Conservation (phyloP, 805 yeast genomes). For the Pichia paraexigua region DNA sequence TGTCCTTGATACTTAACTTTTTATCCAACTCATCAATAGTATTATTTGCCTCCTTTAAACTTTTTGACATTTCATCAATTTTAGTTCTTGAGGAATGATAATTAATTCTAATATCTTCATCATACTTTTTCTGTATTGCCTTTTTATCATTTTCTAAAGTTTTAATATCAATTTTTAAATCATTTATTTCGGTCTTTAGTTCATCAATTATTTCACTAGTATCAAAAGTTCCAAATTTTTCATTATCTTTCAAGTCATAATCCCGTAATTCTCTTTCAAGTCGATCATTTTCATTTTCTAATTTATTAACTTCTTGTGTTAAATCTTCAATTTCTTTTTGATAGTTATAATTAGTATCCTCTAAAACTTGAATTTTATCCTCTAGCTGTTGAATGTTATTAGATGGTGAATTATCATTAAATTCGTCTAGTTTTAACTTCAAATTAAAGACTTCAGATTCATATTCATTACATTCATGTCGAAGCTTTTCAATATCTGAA, state of each 20-base stretch:
- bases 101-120: neutral
- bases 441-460: slow-evolving; percentile 1
- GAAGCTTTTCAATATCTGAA: slow-evolving; percentile 1
- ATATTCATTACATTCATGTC: slow-evolving; percentile 1
- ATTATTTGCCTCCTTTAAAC: slow-evolving; percentile 10
- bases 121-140: slow-evolving; percentile 1
- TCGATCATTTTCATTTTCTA: slow-evolving; percentile 13
- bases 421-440: neutral
- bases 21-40: slow-evolving; percentile 12
- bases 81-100: slow-evolving; percentile 1
- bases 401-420: neutral
- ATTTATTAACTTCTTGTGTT: slow-evolving; percentile 2
- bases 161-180: slow-evolving; percentile 1
- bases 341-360: slow-evolving; percentile 4
- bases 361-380: slow-evolving; percentile 1
- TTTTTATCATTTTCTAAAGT: slow-evolving; percentile 2
- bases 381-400: neutral
- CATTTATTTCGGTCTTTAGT: slow-evolving; percentile 6
- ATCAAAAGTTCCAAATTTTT: slow-evolving; percentile 5
- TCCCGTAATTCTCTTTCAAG: slow-evolving; percentile 8
- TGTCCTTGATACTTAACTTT: slow-evolving; percentile 8
- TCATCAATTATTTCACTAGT: slow-evolving; percentile 21
- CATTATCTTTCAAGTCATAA: neutral
- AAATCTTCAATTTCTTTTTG: slow-evolving; percentile 8
- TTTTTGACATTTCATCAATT: slow-evolving; percentile 7